Evolutionary conservation across 768 basidiomycete species (phyloP), one percentile per base, ranked within the genome.

Genomic region (Tylopilus rubrobrunneus): DNA sequence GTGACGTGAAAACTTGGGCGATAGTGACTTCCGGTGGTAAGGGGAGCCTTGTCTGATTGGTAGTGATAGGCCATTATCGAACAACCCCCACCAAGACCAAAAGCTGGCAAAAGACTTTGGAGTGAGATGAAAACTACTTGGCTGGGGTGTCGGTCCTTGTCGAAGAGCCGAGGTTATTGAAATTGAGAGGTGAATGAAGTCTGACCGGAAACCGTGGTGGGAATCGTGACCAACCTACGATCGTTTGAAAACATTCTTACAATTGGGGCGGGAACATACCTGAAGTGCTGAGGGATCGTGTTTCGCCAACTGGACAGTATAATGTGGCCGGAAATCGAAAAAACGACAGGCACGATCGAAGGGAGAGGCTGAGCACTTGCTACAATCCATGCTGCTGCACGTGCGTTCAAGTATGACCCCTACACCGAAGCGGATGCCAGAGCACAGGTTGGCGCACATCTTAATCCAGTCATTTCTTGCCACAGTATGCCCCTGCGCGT

Each of bases 121-220:
- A 2, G 87, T 90, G 31, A 96, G 80, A 69, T 98, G 89, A 51
- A 98, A 73, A 60, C 81, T 89, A 71, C 86, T 95, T 33, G 80
- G 74, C 34, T 70, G 59, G 8, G 56, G 58, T 12, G 45, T 36
- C 34, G 51, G 49, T 43, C 63, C 69, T 39, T 67, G 58, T 36
- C 58, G 66, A 71, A 83, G 74, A 7, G 85, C 85, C 2, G 89
- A 87, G 25, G 81, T 80, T 60, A 97, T 73, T 2, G 95, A 97
- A 39, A 93, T 78, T 0, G 93, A 93, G 51, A 95, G 79, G 68
- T 98, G 95, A 45, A 98, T 86, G 66, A 92, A 95, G 70, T 98
- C 88, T 6, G 93, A 96, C 34, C 95, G 86, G 70, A 98, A 97
- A 8, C 83, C 89, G 54, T 82, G 81, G 70, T 83, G 96, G 0